Base-by-base conservation (phyloP, 768 basidiomycete genomes). In the Auricularia cornea region DNA sequence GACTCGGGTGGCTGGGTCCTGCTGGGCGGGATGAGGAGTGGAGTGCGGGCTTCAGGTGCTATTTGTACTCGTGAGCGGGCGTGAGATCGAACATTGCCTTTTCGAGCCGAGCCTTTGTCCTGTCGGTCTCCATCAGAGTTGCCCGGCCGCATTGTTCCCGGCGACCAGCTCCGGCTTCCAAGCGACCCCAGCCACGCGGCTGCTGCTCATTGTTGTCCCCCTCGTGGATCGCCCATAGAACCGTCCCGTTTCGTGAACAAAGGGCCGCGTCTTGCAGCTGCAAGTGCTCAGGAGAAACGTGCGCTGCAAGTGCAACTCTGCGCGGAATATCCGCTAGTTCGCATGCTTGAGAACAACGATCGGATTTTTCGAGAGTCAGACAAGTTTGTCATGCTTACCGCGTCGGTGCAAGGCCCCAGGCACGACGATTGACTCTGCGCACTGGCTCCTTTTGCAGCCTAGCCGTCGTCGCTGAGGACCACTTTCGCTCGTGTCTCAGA, bases 21-120 rank as follows among this genome's bases (percentile, higher is more conserved):
- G 26, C 35, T 26, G 44, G 35, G 33, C 60, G 60, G 60, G 59
- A 30, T 56, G 60, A 31, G 54, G 65, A 68, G 60, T 67, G 62
- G 59, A 62, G 33, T 54, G 29, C 11, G n/a, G 61, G 29, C 32
- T 40, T 57, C 64, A 38, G 23, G 28, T 59, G 57, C 54, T 60
- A 23, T 54, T 52, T 69, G 62, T 18, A 60, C 69, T 72, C 38
- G 76, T 72, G 76, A 71, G 75, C 67, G 66, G 71, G 66, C 74
- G 71, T 71, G 62, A 64, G 66, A 14, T 61, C 29, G 29, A 68
- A 68, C 60, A 59, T 68, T 68, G 65, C 32, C 66, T 69, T 59
- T 18, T 26, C 35, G 26, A 60, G 20, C 59, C 33, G 6, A 3
- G 18, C 61, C 33, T 23, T 26, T 48, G 62, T 60, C 62, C 35